These are phyloP conservation scores for Leccinum boreale DNA, from an alignment of 768 basidiomycete genomes.

Conservation along the genomic window DNA sequence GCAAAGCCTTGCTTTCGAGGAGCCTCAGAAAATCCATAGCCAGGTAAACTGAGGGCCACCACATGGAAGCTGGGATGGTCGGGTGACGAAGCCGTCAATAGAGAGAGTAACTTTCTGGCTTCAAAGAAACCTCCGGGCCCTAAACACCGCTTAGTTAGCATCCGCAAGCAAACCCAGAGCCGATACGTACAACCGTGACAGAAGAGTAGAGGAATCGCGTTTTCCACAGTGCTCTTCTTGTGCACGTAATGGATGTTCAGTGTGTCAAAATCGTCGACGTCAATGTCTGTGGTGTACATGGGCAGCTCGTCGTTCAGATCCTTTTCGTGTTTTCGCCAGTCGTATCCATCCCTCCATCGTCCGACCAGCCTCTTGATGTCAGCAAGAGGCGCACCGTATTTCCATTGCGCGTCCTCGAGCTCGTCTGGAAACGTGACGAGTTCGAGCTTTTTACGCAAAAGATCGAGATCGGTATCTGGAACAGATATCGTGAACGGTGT, in stretches of 20 bases:
- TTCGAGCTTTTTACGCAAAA: conserved; percentile 45
- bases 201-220: conserved; percentile 57
- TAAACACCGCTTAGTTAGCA: not conserved
- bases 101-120: conserved; percentile 52
- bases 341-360: conserved; percentile 50
- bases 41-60: conserved; percentile 55
- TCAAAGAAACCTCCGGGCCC: conserved; percentile 57
- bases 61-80: conserved; percentile 60
- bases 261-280: conserved; percentile 43
- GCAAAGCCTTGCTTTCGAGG: conserved; percentile 51
- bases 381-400: conserved; percentile 51
- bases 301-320: conserved; percentile 50
- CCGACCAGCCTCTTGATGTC: conserved; percentile 46
- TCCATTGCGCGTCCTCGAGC: conserved; percentile 46
- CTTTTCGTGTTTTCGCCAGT: conserved; percentile 55
- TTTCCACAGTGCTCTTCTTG: conserved; percentile 39
- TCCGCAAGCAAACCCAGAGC: not conserved
- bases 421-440: conserved; percentile 54
- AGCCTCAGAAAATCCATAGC: conserved; percentile 60
- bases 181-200: conserved; percentile 52
- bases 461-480: conserved; percentile 38
- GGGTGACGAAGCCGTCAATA: conserved; percentile 40
- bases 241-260: conserved; percentile 61
- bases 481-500: conserved; percentile 47
- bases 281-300: conserved; percentile 52